Conservation (phyloP, 2,329 filamentous ascomycete genomes). For the Talaromyces sp. region DNA sequence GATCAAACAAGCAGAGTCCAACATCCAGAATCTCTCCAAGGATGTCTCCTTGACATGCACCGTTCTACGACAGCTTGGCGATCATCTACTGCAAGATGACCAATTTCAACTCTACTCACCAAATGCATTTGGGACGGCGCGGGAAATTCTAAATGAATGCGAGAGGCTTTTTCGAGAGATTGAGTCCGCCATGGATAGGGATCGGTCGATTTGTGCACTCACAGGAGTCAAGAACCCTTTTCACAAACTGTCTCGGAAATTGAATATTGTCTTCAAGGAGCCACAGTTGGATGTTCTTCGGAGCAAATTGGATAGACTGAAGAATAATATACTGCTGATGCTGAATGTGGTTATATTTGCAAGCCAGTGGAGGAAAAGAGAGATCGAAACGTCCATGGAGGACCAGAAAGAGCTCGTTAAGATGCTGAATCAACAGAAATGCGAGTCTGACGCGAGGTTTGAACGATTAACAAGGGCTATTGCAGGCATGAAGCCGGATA, state of each 20-base stretch:
- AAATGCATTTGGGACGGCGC: not conserved
- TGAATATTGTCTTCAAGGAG: conserved; percentile 18
- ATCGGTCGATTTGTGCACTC: not conserved
- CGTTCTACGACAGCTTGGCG: conserved; percentile 22
- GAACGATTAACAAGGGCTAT: not conserved
- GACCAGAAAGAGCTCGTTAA: not conserved
- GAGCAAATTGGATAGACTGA: conserved; percentile 26
- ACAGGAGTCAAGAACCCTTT: not conserved
- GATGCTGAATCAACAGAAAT: not conserved
- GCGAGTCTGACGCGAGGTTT: not conserved
- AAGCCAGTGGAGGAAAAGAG: conserved; percentile 15
- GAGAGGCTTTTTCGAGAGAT: not conserved
- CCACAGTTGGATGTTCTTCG: conserved; percentile 19
- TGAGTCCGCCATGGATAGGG: not conserved
- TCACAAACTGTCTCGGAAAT: conserved; percentile 6
- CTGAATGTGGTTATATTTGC: conserved; percentile 28
- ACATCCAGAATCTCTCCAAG: conserved; percentile 19
- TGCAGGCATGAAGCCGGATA: not conserved
- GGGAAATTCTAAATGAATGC: not conserved
- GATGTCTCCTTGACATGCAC: conserved; percentile 25
- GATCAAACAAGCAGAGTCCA: conserved; percentile 19
- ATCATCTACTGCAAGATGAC: conserved; percentile 12
- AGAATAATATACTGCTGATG: conserved; percentile 24
- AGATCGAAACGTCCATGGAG: not conserved
- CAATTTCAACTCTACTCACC: not conserved